Evolutionary conservation across 2,329 filamentous ascomycete species (phyloP), one percentile per base, ranked within the genome.

Genomic region (Hypomyces perniciosus): DNA sequence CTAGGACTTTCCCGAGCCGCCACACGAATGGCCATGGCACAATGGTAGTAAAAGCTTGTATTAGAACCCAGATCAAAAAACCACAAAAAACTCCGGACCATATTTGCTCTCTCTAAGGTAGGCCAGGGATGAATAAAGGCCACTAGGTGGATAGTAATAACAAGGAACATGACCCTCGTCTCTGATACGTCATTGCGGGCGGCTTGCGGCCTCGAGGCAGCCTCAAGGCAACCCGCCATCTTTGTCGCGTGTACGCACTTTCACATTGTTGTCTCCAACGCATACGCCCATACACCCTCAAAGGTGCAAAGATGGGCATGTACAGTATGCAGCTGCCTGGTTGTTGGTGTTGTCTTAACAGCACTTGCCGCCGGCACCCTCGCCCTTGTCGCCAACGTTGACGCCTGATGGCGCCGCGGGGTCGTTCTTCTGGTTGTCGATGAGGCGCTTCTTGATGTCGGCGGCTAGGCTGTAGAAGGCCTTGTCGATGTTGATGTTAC

Each of bases 401-500:
- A 91, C 84, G 42, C 83, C 83, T 33, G 76, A 70, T 46, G 69
- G 68, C 41, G 74, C 65, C 34, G 77, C 71, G 62, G 83, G 79
- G 60, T 93, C 88, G 57, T 82, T 82, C 77, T 92, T 90, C 59
- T 85, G 83, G 57, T 85, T 95, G 70, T 97, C 92, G 72, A 96
- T 93, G 70, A 96, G 86, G 61, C 90, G 85, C 80, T 96, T 96
- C 84, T 99, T 99, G 78, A 99, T 97, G 68, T 97, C 92, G 58
- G 87, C 83, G 12, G 93, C 93, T 61, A 99, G 82, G 68, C 81
- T 91, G 77, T 95, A 97, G 70, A 99, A 99, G 13, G 93, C 93
- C 77, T 96, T 91, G 73, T 99, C 93, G 65, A 99, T 95, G 74
- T 99, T 99, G 83, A 96, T 96, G 77, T 97, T 97, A 77, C 88